Evolutionary conservation across 441 rosid genomes (phyloP), one percentile per base, ranked within the genome.

Genomic region (Omphalea diandra): DNA sequence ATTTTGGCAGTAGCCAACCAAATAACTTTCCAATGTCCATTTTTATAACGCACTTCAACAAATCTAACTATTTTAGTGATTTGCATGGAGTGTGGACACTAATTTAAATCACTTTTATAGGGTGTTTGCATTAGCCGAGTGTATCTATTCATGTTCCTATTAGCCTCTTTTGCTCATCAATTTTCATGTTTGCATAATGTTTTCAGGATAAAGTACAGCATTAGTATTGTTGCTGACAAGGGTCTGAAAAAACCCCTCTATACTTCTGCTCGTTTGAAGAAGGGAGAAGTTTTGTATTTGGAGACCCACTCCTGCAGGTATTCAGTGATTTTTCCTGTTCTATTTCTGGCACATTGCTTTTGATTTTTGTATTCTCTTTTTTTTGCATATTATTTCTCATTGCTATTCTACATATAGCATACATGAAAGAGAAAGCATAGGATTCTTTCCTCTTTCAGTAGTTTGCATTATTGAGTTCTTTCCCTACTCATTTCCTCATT

Each of bases 291-390:
- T 75, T 66, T 96, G 70, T 96, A 91, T 84, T 73, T 91, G 46
- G 99, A 93, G 77, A 96, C 98, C 54, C 97, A 91, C 81, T 87
- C 97, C 17, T 88, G 94, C 98, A 93, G 98, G 99, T 93, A 83
- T 27, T 31, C 11, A 8, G 35, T 60, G 46, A 53, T 52, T 33
- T 61, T 24, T 57, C 10, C 0, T 52, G 7, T 1, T 53, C 11
- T 56, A n/a, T 40, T 68, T 44, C 17, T 12, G 3, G 33, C 53
- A 14, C 43, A 44, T 52, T 53, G 24, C 17, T 62, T 14, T 32
- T 57, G 0, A 57, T 40, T 67, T 62, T 29, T 57, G 15, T 67
- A 10, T 43, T 66, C 29, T 27, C n/a, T 26, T 14, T 17, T 55
- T 29, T 36, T 52, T 52, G 56, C 56, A 8, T 52, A 14, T 7